Percentiles rank a stretch among this genome's conserved stretches.
Evolutionary conservation across 768 basidiomycete species (phyloP).

Genomic region (Boletus rubroflammeus): DNA sequence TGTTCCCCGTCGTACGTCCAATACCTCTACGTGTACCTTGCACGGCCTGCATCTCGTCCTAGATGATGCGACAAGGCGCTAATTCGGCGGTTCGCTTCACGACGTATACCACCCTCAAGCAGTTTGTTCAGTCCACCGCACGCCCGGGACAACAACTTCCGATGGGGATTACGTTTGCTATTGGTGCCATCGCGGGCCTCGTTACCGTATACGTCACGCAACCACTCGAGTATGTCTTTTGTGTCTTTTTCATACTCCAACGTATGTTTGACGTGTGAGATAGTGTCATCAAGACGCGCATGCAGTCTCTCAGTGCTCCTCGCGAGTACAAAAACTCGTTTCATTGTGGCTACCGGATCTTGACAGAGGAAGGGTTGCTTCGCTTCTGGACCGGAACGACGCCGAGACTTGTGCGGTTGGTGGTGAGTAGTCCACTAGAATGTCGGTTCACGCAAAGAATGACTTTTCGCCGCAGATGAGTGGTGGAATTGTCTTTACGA

Average conservation of each 20-base stretch:
- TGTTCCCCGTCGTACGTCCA: constrained; percentile 84
- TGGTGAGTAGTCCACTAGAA: constrained; percentile 48
- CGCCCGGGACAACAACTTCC: constrained; percentile 84
- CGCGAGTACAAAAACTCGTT: constrained; percentile 89
- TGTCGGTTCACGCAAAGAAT: neutral
- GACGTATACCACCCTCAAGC: constrained; percentile 91
- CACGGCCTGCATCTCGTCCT: neutral
- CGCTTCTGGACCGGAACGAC: constrained; percentile 98
- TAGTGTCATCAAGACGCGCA: constrained; percentile 95
- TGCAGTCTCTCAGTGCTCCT: constrained; percentile 88
- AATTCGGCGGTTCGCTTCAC: constrained; percentile 97
- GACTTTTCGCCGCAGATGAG: constrained; percentile 55
- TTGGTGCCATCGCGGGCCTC: constrained; percentile 89
- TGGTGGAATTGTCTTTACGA: constrained; percentile 89
- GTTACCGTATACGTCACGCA: constrained; percentile 93
- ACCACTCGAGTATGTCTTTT: constrained; percentile 65
- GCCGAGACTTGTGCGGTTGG: constrained; percentile 78
- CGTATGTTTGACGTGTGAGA: neutral
- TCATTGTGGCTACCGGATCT: constrained; percentile 93
- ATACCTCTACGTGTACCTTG: too few species aligned
- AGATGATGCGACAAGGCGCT: constrained; percentile 98
- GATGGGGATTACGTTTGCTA: constrained; percentile 85
- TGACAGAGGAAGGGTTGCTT: constrained; percentile 88
- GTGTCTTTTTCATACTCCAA: neutral
- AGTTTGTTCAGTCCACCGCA: constrained; percentile 81